Conservation (phyloP, 2,329 filamentous ascomycete genomes). For the Huntiella decipiens region DNA sequence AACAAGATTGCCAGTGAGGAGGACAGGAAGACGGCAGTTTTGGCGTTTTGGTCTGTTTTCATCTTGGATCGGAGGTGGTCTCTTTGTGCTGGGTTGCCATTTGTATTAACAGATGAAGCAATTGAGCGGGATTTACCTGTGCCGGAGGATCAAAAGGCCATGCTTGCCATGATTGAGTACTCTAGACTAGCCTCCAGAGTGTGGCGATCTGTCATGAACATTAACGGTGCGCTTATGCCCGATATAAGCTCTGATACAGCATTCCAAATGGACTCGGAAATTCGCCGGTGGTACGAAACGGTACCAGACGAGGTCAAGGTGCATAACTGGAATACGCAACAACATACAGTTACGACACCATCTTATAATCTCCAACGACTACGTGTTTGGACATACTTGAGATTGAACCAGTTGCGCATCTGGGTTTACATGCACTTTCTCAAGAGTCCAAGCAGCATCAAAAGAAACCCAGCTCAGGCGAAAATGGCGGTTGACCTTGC, state of each 20-base stretch:
- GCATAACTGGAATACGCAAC: slow-evolving; percentile 38
- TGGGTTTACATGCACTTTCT: slow-evolving; percentile 76
- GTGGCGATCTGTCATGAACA: slow-evolving; percentile 61
- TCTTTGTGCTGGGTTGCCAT: slow-evolving; percentile 75
- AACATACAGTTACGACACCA: slow-evolving; percentile 32
- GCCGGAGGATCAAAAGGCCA: slow-evolving; percentile 50
- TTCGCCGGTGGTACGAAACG: slow-evolving; percentile 69
- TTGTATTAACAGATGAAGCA: slow-evolving; percentile 67
- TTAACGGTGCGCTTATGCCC: slow-evolving; percentile 38
- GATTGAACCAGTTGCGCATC: slow-evolving; percentile 78
- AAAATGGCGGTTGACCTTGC: slow-evolving; percentile 56
- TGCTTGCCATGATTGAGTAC: slow-evolving; percentile 71
- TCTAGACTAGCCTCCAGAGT: slow-evolving; percentile 70
- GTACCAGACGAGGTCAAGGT: slow-evolving; percentile 43
- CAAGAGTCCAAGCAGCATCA: slow-evolving; percentile 67
- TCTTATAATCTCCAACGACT: slow-evolving; percentile 53
- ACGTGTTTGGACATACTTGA: slow-evolving; percentile 66
- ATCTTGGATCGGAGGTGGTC: slow-evolving; percentile 75
- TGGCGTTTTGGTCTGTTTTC: slow-evolving; percentile 74
- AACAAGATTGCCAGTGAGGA: slow-evolving; percentile 48
- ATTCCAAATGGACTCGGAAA: slow-evolving; percentile 61
- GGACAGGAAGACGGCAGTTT: slow-evolving; percentile 47
- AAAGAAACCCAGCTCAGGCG: slow-evolving; percentile 53
- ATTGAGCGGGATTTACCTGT: slow-evolving; percentile 64
- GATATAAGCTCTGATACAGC: slow-evolving; percentile 58